A percentile compares a stretch with the other conserved stretches of the same genome.
These are phyloP conservation scores for Betula pendula DNA, from an alignment of 306 rosid genomes.

Conservation along the genomic window DNA sequence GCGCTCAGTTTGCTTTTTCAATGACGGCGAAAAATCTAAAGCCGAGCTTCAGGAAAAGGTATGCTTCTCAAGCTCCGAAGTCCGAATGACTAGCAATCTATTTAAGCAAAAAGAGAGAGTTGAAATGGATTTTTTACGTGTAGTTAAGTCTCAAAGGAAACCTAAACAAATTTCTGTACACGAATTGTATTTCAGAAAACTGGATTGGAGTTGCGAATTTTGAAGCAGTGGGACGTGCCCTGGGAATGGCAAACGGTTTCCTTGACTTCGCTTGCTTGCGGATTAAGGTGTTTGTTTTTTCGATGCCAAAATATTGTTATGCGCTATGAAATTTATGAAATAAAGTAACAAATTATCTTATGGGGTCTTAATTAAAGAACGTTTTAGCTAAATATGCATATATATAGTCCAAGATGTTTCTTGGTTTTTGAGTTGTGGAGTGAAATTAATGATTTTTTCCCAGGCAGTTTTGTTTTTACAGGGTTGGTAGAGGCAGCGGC, in stretches of 20 bases:
- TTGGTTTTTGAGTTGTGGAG: constrained; percentile 20
- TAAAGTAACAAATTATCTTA: constrained; percentile 1
- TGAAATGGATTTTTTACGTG: no score
- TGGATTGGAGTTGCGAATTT: constrained; percentile 59
- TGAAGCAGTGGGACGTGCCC: constrained; percentile 92
- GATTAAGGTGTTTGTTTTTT: constrained; percentile 64
- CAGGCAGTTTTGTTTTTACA: constrained; percentile 99
- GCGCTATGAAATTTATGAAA: background rate
- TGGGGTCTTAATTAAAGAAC: no score
- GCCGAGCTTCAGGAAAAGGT: constrained; percentile 51
- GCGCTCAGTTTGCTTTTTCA: constrained; percentile 55
- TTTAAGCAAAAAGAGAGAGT: background rate
- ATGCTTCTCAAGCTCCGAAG: constrained; percentile 1
- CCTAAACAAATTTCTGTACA: background rate
- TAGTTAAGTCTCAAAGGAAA: background rate
- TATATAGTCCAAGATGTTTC: constrained; percentile 11
- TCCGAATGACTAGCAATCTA: background rate
- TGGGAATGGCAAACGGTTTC: constrained; percentile 98
- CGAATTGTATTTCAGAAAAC: constrained; percentile 48
- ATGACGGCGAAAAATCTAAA: constrained; percentile 47
- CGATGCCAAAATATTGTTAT: background rate
- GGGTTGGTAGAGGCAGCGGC: constrained; percentile 87
- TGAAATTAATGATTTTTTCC: constrained; percentile 48
- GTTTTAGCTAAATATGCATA: background rate
- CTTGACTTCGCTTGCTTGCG: constrained; percentile 83